Conservation (phyloP, 768 basidiomycete species). For the Psilocybe subaeruginosa region DNA sequence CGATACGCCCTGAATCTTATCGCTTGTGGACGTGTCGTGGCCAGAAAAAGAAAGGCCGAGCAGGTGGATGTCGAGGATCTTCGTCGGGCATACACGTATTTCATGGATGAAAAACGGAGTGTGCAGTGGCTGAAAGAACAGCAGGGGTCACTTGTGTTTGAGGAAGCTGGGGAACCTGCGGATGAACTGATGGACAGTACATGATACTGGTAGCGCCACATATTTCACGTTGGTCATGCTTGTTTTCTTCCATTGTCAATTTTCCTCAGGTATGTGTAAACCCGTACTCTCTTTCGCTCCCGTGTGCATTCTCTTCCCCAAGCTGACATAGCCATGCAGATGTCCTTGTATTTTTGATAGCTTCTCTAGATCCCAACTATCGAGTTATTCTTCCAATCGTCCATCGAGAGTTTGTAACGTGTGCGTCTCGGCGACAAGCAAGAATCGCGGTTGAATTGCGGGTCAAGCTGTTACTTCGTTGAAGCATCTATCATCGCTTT, state of each 20-base stretch:
- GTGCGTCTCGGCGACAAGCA: conserved; percentile 16
- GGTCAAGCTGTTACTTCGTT: conserved; percentile 23
- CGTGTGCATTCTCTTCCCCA: conserved; percentile 6
- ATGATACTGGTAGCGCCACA: neutral
- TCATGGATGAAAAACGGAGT: conserved; percentile 92
- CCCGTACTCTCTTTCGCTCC: conserved; percentile 2
- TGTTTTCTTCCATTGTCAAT: neutral
- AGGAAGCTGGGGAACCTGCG: conserved; percentile 54
- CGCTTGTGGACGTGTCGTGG: conserved; percentile 86
- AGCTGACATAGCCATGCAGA: conserved; percentile 16
- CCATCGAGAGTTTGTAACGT: conserved; percentile 17
- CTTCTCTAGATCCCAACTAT: conserved; percentile 6
- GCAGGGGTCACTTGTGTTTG: conserved; percentile 73
- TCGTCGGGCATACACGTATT: conserved; percentile 81
- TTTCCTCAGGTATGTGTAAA: conserved; percentile 9
- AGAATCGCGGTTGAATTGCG: conserved; percentile 25
- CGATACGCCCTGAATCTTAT: conserved; percentile 96
- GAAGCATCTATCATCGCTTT: conserved; percentile 12
- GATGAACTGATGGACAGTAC: conserved; percentile 33
- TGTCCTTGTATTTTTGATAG: conserved; percentile 15
- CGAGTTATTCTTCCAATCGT: conserved; percentile 14
- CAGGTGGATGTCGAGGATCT: conserved; percentile 87
- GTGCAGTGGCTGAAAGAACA: conserved; percentile 92
- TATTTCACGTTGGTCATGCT: conserved; percentile 2
- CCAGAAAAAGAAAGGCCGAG: conserved; percentile 80